phyloP scores from a whole-genome alignment of 768 basidiomycete species.

The Boletus pseudopeckii region DNA sequence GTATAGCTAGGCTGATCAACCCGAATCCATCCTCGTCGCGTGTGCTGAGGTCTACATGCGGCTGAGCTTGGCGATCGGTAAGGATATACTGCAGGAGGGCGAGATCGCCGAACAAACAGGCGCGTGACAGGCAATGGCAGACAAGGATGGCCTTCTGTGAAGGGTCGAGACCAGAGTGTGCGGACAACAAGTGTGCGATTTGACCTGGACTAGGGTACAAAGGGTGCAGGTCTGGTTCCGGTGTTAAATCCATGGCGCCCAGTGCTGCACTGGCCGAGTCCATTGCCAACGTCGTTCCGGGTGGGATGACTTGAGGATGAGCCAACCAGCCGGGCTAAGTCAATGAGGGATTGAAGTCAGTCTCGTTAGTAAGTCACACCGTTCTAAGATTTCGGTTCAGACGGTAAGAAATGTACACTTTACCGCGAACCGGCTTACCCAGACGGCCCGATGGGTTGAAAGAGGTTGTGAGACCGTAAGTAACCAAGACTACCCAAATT shows the following conservation, averaged over 20 bases:
- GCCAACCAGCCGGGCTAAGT: constrained; percentile 8
- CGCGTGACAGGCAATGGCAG: constrained; percentile 68
- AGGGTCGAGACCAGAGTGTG: constrained; percentile 64
- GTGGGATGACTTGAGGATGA: constrained; percentile 1
- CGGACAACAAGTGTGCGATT: constrained; percentile 60
- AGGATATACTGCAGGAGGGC: constrained; percentile 69
- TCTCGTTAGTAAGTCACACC: constrained; percentile 3
- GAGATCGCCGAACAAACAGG: constrained; percentile 77
- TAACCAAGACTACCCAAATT: not conserved
- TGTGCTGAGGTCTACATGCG: constrained; percentile 60
- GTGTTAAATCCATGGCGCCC: constrained; percentile 52
- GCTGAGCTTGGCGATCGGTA: constrained; percentile 61
- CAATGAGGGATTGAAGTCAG: constrained; percentile 2
- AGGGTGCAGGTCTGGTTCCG: constrained; percentile 79
- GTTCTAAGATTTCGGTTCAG: constrained; percentile 16
- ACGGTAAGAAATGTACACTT: constrained; percentile 11
- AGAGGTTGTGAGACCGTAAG: constrained; percentile 4
- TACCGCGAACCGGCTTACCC: constrained; percentile 5
- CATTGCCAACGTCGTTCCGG: constrained; percentile 23
- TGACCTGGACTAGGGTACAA: constrained; percentile 66
- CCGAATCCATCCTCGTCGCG: constrained; percentile 87
- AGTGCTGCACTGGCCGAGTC: constrained; percentile 26
- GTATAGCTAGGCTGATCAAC: constrained; percentile 71
- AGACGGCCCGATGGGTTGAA: constrained; percentile 1
- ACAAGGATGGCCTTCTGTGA: constrained; percentile 68